phyloP scores from a whole-genome alignment of 345 rosid genomes.

The Geranium brycei region DNA sequence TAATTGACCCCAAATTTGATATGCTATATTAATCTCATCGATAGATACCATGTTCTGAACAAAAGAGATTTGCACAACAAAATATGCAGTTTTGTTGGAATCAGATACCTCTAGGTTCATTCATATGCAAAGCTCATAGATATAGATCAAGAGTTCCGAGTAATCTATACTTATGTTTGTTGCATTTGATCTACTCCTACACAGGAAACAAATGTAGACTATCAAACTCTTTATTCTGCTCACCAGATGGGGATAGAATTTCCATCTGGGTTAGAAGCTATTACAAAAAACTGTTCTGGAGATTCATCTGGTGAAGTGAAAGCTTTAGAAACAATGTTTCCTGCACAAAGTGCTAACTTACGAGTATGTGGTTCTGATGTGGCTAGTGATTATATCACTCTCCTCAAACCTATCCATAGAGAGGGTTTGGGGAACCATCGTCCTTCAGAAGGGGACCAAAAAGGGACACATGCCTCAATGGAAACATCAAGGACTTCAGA shows the following conservation, averaged over 20 bases:
- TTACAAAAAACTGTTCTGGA: conserved; percentile 9
- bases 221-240: conserved; percentile 13
- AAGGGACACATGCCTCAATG: conserved; percentile 14
- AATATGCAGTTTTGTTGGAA: no score
- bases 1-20: conserved; percentile 4
- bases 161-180: not conserved
- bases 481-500: conserved; percentile 31
- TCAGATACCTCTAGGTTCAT: no score
- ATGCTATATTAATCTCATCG: no score
- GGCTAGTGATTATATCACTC: conserved; percentile 8
- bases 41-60: no score
- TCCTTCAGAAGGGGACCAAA: conserved; percentile 17
- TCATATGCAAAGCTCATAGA: not conserved
- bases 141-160: not conserved
- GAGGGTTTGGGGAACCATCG: conserved; percentile 8
- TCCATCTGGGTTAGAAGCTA: conserved; percentile 20
- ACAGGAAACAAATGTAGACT: conserved; percentile 18
- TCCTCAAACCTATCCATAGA: conserved; percentile 13
- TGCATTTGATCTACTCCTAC: not conserved
- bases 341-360: conserved; percentile 12
- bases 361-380: conserved; percentile 17
- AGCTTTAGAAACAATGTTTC: conserved; percentile 10
- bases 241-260: conserved; percentile 23
- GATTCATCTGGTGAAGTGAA: conserved; percentile 16
- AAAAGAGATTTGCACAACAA: no score